Evolutionary conservation across 129 eudicot species (phyloP).

Genomic region (Helichrysum umbraculigerum): DNA sequence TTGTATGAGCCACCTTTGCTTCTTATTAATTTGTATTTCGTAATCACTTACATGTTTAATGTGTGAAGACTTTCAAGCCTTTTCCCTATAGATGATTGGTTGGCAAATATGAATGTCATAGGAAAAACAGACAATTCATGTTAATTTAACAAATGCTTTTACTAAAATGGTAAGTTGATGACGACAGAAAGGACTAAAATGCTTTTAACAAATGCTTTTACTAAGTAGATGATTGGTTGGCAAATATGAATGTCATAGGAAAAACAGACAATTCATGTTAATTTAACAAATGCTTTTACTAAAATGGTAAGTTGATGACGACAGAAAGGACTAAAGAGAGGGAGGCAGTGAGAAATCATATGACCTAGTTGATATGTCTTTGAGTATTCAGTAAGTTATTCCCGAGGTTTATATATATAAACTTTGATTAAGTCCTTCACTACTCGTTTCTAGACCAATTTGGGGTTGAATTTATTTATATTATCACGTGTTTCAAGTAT

Average conservation of each 20-base stretch:
- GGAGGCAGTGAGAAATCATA: background rate
- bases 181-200: background rate
- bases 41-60: slow-evolving; percentile 12
- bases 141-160: background rate
- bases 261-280: background rate
- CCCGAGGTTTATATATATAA: background rate
- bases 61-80: background rate
- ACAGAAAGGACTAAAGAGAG: slow-evolving; percentile 1
- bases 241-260: background rate
- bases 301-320: background rate
- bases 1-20: background rate
- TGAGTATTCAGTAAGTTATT: slow-evolving; percentile 7
- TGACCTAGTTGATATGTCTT: slow-evolving; percentile 3
- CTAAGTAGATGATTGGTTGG: slow-evolving; percentile 5
- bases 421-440: background rate
- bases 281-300: background rate
- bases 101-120: background rate
- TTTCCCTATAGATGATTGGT: background rate
- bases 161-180: background rate
- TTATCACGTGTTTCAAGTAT: background rate
- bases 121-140: background rate
- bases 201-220: too few relatives aligned
- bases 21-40: background rate
- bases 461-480: background rate
- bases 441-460: slow-evolving; percentile 2